Evolutionary conservation across 148 eudicot genomes (phyloP), one percentile per base, ranked within the genome.

Genomic region (Fagopyrum homotropicum): DNA sequence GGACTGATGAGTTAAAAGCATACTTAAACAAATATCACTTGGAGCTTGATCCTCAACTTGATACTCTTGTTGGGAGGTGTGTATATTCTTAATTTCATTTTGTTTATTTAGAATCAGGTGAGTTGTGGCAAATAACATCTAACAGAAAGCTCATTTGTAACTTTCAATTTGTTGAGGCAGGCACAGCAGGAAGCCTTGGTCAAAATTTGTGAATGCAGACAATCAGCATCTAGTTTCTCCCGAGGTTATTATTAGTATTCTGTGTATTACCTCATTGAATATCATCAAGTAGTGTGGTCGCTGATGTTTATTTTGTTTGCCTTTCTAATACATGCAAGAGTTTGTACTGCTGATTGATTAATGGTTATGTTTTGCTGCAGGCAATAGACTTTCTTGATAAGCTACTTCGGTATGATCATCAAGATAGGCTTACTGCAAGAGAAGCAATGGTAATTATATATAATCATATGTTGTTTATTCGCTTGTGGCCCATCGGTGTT

Each of bases 171-270:
- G 15, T 40, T 35, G 16, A 11, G 72, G 49, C 89, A 95, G 98
- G 90, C 97, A 95, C 80, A 89, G 91, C 83, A 89, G 91, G 87
- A 95, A 92, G 78, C 97, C 98, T 10, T 95, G 98, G 98, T 87
- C 98, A 72, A 95, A 83, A 85, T 95, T 95, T 84, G 83, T 92
- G 40, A 90, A 85, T 79, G 80, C 87, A 76, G 98, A 95, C 70
- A 95, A 95, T 83, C 97, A 95, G 83, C 98, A 92, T 61, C 82
- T 95, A 63, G 88, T 95, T 73, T 95, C 99, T 29, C 92, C 97
- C 11, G 99, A 95, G 97, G 99, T 95, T 16, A 73, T 95, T 16
- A 73, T 56, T 69, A 7, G 14, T 9, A 9, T 63, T 63, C 12
- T 12, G 12, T 8, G 12, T 49, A 49, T 49, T 49, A 49, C 10